Base-by-base conservation (phyloP, 2,329 filamentous ascomycete genomes). In the Trichoderma sp. region DNA sequence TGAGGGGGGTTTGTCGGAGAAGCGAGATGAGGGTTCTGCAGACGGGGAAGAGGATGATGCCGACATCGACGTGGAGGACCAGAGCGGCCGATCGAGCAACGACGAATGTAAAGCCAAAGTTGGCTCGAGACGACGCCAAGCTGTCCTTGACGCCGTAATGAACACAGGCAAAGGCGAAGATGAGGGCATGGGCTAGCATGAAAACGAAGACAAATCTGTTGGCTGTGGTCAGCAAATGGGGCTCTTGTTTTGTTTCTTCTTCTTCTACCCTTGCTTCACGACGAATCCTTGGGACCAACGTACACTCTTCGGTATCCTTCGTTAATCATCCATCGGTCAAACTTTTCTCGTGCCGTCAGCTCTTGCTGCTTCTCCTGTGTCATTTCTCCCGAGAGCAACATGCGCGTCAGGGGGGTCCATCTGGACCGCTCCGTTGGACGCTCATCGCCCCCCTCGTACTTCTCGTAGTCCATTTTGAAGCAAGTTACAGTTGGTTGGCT, bases 281-380 rank as follows among this genome's bases (percentile, higher is more conserved):
- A 19, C 27, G 53, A 22, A 8, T 3, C 4, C 8, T 58, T 22
- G 13, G 39, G 32, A 10, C 35, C 29, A 35, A 86, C 90, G 67
- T 84, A 93, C 88, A 94, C 84, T 87, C 91, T 84, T 76, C 91
- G 86, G 77, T 93, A 93, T 69, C 92, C 92, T 77, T 94, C 92
- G 77, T 94, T 94, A 70, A 94, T 90, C 92, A 95, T 94, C 92
- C 92, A 95, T 72, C 89, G 84, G 78, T 94, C 90, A 75, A 94
- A 90, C 76, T 87, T 90, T 78, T 94, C 90, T 75, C 87, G 86
- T 70, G 86, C 79, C 27, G 87, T 88, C 73, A 94, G 81, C 67
- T 89, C 85, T 76, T 88, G 89, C 72, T 90, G 89, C 74, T 83
- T 86, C 76, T 93, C 90, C 74, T 89, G 89, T 65, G 89, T 92